phyloP scores from a whole-genome alignment of 23 red algal species.

The Gracilariopsis chorda region DNA sequence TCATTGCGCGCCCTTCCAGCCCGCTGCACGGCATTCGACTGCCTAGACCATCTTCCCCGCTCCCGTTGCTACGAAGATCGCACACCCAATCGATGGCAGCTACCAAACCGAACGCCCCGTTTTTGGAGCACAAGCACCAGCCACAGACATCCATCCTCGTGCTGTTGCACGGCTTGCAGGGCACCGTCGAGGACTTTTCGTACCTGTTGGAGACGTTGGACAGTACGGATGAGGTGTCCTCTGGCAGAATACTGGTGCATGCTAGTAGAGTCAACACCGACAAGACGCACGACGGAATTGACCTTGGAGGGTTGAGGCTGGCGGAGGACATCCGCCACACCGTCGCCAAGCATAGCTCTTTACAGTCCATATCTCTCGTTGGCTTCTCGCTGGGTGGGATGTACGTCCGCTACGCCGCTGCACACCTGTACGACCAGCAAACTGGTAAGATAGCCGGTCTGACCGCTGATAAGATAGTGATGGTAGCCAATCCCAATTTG shows the following conservation, averaged over 20 bases:
- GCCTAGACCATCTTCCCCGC: too few species aligned
- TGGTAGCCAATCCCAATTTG: conserved; percentile 64
- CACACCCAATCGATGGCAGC: too few species aligned
- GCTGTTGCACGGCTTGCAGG: conserved; percentile 72
- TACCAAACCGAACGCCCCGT: too few species aligned
- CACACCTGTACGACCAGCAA: conserved; percentile 23
- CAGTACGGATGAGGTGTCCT: background rate
- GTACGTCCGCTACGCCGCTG: conserved; percentile 70
- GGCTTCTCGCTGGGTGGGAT: conserved; percentile 72
- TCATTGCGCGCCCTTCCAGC: too few species aligned
- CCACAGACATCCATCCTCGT: conserved; percentile 49
- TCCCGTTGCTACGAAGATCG: too few species aligned
- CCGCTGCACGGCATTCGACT: too few species aligned
- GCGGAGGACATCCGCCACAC: conserved; percentile 60
- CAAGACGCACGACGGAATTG: conserved; percentile 64
- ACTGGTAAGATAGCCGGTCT: conserved; percentile 24
- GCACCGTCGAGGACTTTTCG: conserved; percentile 63
- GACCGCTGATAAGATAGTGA: conserved; percentile 11
- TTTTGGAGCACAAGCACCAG: too few species aligned
- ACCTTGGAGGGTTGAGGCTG: conserved; percentile 37
- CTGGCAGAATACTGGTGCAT: conserved; percentile 19
- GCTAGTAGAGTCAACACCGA: conserved; percentile 63
- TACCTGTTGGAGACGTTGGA: conserved; percentile 12
- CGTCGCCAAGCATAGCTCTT: background rate
- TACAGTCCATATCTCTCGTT: conserved; percentile 50